Percentiles rank a stretch among this genome's conserved stretches.
These are phyloP conservation scores for Suillus americanus DNA, from an alignment of 768 basidiomycete species.

Conservation along the genomic window DNA sequence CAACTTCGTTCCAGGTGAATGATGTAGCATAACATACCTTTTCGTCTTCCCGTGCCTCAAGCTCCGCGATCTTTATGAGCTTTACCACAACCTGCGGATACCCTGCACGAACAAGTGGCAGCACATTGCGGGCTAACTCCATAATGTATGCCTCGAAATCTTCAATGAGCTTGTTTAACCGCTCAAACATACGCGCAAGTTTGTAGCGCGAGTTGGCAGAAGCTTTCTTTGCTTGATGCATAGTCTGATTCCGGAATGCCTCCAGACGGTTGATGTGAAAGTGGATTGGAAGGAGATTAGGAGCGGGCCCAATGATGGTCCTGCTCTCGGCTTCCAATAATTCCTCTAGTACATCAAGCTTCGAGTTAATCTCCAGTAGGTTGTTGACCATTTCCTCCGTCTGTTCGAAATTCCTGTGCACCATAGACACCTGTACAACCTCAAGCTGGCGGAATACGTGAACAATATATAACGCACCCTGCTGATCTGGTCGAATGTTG, in stretches of 20 bases:
- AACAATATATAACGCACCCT: slow-evolving; percentile 53
- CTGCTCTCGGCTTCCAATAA: slow-evolving; percentile 74
- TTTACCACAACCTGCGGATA: slow-evolving; percentile 87
- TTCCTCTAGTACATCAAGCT: slow-evolving; percentile 74
- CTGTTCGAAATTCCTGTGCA: slow-evolving; percentile 92
- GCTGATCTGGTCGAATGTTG: slow-evolving; percentile 95
- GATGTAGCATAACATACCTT: slow-evolving; percentile 54
- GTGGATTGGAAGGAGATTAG: slow-evolving; percentile 88
- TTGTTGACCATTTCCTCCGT: slow-evolving; percentile 96
- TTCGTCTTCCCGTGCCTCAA: slow-evolving; percentile 92
- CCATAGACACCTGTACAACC: slow-evolving; percentile 84
- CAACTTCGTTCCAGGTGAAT: not conserved
- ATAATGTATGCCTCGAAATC: slow-evolving; percentile 86
- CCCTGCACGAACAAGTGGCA: slow-evolving; percentile 77
- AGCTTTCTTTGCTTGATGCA: slow-evolving; percentile 90
- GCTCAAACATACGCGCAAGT: slow-evolving; percentile 79
- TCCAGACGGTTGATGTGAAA: slow-evolving; percentile 92
- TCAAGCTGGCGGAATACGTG: not conserved
- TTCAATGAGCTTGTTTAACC: slow-evolving; percentile 74
- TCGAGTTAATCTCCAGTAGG: slow-evolving; percentile 86
- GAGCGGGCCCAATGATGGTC: slow-evolving; percentile 83
- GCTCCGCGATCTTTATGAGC: slow-evolving; percentile 89
- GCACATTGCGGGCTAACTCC: slow-evolving; percentile 72
- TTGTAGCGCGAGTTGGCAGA: slow-evolving; percentile 66
- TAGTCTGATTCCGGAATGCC: slow-evolving; percentile 89